phyloP scores from a whole-genome alignment of 352 stramenopile genomes.

The Phytophthora hibernalis region DNA sequence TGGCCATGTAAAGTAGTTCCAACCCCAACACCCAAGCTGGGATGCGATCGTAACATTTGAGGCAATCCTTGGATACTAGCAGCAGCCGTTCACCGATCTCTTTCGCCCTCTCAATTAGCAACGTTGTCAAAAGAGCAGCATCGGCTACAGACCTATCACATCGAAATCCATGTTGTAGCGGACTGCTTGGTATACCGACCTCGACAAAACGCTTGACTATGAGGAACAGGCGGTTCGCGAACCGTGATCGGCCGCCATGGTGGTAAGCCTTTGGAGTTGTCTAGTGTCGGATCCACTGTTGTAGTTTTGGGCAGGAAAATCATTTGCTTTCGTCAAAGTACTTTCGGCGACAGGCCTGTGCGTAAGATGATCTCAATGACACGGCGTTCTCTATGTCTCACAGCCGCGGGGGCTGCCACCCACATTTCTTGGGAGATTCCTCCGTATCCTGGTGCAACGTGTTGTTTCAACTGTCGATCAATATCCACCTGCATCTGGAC shows the following conservation, averaged over 20 bases:
- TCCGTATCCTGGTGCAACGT: no score
- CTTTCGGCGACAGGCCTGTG: neutral
- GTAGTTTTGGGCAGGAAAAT: slow-evolving; percentile 6
- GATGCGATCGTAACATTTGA: slow-evolving; percentile 17
- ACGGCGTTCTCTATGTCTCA: neutral
- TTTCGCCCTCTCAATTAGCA: slow-evolving; percentile 1
- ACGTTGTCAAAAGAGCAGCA: neutral
- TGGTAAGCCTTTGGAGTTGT: slow-evolving; percentile 4
- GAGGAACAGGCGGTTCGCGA: neutral
- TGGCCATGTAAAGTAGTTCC: slow-evolving; percentile 4
- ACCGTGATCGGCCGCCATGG: neutral
- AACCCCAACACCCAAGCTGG: neutral
- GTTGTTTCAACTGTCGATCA: slow-evolving; percentile 3
- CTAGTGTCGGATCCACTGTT: neutral
- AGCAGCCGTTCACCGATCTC: neutral
- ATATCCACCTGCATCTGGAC: neutral
- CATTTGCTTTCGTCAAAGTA: slow-evolving; percentile 5
- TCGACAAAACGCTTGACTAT: slow-evolving; percentile 8
- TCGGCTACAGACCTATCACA: neutral
- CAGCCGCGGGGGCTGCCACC: neutral
- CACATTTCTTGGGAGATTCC: slow-evolving; percentile 10
- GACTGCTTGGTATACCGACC: neutral
- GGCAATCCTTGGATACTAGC: slow-evolving; percentile 5
- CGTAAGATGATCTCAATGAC: slow-evolving; percentile 7
- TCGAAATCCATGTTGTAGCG: slow-evolving; percentile 11